These are phyloP conservation scores for Musa acuminata DNA, from an alignment of 176 grass and related monocot genomes.

Conservation along the genomic window DNA sequence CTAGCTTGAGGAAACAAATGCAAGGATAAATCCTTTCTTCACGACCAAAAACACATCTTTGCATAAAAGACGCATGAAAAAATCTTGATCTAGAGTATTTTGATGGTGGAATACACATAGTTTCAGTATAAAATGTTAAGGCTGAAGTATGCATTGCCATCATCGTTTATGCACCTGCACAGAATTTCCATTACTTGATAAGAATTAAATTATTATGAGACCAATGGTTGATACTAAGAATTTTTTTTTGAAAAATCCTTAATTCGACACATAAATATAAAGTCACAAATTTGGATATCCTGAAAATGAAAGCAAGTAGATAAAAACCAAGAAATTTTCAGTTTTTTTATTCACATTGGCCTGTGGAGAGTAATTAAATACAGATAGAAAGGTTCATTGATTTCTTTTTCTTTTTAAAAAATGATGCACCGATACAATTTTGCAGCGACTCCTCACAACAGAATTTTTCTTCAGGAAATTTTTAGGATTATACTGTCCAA, in stretches of 20 bases:
- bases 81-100: constrained; percentile 1
- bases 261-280: background rate
- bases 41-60: background rate
- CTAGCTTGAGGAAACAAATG: background rate
- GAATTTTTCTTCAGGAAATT: background rate
- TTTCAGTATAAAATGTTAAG: constrained; percentile 8
- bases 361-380: background rate
- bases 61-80: background rate
- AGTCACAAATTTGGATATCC: background rate
- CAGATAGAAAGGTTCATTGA: background rate
- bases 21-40: background rate
- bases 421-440: background rate
- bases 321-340: background rate
- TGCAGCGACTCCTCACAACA: background rate
- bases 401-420: background rate
- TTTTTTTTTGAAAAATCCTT: background rate
- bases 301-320: background rate
- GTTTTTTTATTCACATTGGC: background rate
- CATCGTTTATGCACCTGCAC: constrained; percentile 1
- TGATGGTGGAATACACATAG: background rate
- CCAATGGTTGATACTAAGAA: background rate
- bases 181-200: background rate
- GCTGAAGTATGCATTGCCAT: background rate
- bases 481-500: background rate
- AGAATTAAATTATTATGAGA: background rate